These are phyloP conservation scores for Tarenaya hassleriana DNA, from an alignment of 345 rosid genomes.

Conservation along the genomic window DNA sequence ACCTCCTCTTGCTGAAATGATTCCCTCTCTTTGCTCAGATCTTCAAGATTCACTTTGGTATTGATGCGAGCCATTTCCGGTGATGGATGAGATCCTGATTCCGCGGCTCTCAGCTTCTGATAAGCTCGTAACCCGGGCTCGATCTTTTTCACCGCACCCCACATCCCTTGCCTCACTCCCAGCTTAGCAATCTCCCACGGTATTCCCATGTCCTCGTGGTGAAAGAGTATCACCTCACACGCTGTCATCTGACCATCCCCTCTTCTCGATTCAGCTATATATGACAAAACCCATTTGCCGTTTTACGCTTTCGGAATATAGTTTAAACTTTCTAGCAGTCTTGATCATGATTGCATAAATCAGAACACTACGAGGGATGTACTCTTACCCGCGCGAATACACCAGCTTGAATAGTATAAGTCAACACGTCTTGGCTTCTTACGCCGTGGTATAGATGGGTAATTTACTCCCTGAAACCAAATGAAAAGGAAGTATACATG, in stretches of 20 bases:
- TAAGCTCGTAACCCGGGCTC: constrained; percentile 79
- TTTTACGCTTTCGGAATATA: too few species aligned
- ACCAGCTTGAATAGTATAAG: constrained; percentile 91
- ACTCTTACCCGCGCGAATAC: constrained; percentile 77
- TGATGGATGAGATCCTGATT: constrained; percentile 45
- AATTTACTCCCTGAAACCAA: constrained; percentile 63
- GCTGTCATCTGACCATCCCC: constrained; percentile 78
- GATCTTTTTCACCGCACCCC: constrained; percentile 96
- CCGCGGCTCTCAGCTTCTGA: constrained; percentile 56
- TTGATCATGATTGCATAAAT: too few species aligned
- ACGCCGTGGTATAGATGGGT: constrained; percentile 60
- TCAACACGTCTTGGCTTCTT: constrained; percentile 87
- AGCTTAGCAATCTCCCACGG: constrained; percentile 97
- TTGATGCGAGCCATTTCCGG: constrained; percentile 81
- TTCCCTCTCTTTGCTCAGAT: constrained; percentile 52
- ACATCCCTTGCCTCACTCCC: constrained; percentile 95
- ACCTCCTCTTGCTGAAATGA: constrained; percentile 14
- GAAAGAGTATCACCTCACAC: constrained; percentile 90
- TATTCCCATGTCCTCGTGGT: constrained; percentile 96
- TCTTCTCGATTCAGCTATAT: constrained; percentile 82
- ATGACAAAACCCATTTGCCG: too few species aligned
- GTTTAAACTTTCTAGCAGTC: too few species aligned
- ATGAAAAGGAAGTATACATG: constrained; percentile 4
- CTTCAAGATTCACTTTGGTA: constrained; percentile 66
- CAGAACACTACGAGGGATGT: neutral